phyloP scores from a whole-genome alignment of 306 rosid species.

The Cucumis melo region DNA sequence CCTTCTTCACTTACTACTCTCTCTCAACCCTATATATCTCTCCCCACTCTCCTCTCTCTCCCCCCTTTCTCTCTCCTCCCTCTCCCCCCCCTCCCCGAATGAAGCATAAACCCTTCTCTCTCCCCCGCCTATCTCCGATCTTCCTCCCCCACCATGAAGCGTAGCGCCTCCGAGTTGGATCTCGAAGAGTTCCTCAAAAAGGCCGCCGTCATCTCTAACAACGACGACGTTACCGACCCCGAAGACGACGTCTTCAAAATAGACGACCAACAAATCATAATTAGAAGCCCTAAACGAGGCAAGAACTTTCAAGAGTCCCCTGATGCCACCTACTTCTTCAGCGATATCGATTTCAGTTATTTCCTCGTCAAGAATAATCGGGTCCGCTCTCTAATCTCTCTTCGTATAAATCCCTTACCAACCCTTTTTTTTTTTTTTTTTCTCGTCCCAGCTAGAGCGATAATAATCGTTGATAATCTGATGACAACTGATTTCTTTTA shows the following conservation, averaged over 20 bases:
- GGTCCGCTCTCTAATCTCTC: constrained; percentile 30
- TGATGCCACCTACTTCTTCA: constrained; percentile 16
- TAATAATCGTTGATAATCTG: no score
- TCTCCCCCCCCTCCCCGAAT: constrained; percentile 12
- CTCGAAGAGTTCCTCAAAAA: constrained; percentile 20
- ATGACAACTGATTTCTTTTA: no score
- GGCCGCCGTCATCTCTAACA: not conserved
- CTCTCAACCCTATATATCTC: not conserved
- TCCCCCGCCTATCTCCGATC: not conserved
- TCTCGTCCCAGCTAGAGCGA: no score
- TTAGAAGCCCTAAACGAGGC: constrained; percentile 11
- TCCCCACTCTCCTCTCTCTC: not conserved
- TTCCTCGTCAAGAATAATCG: constrained; percentile 22
- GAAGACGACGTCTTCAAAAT: constrained; percentile 15
- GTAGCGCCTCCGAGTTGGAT: constrained; percentile 38
- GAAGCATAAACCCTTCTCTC: constrained; percentile 19
- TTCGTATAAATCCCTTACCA: no score
- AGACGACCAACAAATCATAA: not conserved
- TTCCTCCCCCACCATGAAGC: constrained; percentile 13
- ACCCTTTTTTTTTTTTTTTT: no score
- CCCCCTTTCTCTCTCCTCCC: constrained; percentile 9
- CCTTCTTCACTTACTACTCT: not conserved
- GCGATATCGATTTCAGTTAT: constrained; percentile 8
- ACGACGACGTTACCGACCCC: not conserved
- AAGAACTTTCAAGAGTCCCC: constrained; percentile 4